Evolutionary conservation across 805 yeast genomes (phyloP), one percentile per base, ranked within the genome.

Genomic region (Candida maesae): DNA sequence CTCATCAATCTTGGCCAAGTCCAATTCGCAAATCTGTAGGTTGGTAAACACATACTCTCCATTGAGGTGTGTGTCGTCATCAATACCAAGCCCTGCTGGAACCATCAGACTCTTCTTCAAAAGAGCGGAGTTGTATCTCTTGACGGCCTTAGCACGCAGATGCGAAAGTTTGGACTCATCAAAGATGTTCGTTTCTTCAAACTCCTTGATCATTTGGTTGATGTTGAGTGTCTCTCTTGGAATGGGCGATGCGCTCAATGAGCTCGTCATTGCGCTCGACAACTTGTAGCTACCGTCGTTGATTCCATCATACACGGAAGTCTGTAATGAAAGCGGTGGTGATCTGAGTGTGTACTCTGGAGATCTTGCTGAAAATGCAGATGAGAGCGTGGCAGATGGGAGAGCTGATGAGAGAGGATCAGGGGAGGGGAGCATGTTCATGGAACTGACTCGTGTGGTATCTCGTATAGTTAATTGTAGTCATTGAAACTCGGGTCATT

Each of bases 21-120:
- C 44, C 33, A 43, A 29, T 23, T 38, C 41, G 31, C 47, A 39
- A 13, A 39, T 25, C 29, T 36, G 36, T n/a, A 43, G 26, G 18
- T 36, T 39, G 18, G 26, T 8, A 15, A 21, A 14, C 6, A 33
- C 18, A 23, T 15, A 27, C 20, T 43, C 42, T 4, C 21, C 30
- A 17, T 36, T 24, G 17, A n/a, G 16, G 16, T 20, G 12, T 4
- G 30, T 17, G 26, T 21, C 15, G 14, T 33, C 29, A 16, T 10
- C 12, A 5, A 10, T 21, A 10, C 12, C 28, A 16, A 33, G 33
- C 15, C 38, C 25, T 6, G 15, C 18, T 14, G 24, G 31, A 6
- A 14, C 14, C 29, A 35, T 15, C 18, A 14, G 29, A 6, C 19
- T 23, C 31, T 38, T 36, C 32, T 20, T 20, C 29, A 39, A 14